A percentile compares a stretch with the other conserved stretches of the same genome.
phyloP scores from a whole-genome alignment of 768 basidiomycete genomes.

The Suillus brevipes region DNA sequence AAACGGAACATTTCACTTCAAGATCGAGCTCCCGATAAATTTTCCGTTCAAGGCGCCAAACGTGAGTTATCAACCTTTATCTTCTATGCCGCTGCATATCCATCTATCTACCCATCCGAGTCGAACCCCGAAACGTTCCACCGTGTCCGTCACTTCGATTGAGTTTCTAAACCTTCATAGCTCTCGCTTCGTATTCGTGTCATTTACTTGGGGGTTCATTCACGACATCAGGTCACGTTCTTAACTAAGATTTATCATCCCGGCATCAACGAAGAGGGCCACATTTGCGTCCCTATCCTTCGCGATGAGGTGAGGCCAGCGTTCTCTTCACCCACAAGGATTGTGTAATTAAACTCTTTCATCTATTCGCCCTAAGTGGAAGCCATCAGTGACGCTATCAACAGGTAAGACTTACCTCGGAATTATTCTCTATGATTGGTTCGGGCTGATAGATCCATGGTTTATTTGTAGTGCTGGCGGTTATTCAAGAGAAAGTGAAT shows the following conservation, averaged over 20 bases:
- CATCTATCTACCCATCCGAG: conserved; percentile 2
- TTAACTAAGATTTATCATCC: conserved; percentile 89
- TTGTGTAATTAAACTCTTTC: not conserved
- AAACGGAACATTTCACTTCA: conserved; percentile 77
- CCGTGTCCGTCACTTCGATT: conserved; percentile 8
- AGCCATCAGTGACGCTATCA: conserved; percentile 73
- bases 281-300: conserved; percentile 81
- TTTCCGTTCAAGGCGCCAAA: conserved; percentile 88
- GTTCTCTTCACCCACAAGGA: conserved; percentile 4
- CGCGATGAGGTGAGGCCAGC: conserved; percentile 68
- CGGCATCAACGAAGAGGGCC: conserved; percentile 86
- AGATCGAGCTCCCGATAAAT: conserved; percentile 67
- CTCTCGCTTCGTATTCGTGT: conserved; percentile 3
- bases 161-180: conserved; percentile 1
- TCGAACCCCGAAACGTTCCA: conserved; percentile 23
- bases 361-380: conserved; percentile 58
- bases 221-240: conserved; percentile 64
- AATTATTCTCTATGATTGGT: not conserved
- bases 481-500: conserved; percentile 83
- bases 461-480: conserved; percentile 56
- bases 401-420: conserved; percentile 46
- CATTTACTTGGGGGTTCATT: conserved; percentile 21
- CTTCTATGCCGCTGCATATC: conserved; percentile 7
- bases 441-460: not conserved
- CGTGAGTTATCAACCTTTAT: conserved; percentile 39